These are phyloP conservation scores for Aurantiochytrium sp. DNA, from an alignment of 108 stramenopile genomes.

Conservation along the genomic window DNA sequence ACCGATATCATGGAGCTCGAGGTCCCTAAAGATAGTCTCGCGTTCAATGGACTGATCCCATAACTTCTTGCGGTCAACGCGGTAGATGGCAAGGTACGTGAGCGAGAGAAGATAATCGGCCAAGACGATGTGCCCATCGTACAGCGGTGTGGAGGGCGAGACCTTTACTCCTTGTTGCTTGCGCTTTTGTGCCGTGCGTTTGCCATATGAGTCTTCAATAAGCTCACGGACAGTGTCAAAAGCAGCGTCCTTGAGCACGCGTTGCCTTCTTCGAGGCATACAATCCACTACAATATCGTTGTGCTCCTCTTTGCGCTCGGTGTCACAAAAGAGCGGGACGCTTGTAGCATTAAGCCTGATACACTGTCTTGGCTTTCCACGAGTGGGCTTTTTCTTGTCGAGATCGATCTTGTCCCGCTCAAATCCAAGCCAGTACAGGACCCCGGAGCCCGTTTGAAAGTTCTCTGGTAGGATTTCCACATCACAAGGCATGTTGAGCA, in stretches of 20 bases:
- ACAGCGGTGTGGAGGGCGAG: background rate
- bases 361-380: background rate
- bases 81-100: background rate
- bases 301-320: background rate
- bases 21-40: background rate
- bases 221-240: background rate
- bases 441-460: no score
- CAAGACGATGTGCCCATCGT: background rate
- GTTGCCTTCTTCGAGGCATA: background rate
- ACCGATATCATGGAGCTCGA: background rate
- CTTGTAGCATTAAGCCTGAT: background rate
- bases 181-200: background rate
- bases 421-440: no score
- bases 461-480: no score
- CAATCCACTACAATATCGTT: background rate
- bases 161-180: background rate
- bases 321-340: background rate
- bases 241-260: background rate
- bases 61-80: background rate
- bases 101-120: background rate
- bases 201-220: background rate
- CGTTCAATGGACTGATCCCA: background rate
- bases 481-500: no score
- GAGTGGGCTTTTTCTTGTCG: background rate
- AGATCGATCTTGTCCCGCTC: background rate